Conservation (phyloP, 2,329 filamentous ascomycete species). For the Mycogone perniciosa region DNA sequence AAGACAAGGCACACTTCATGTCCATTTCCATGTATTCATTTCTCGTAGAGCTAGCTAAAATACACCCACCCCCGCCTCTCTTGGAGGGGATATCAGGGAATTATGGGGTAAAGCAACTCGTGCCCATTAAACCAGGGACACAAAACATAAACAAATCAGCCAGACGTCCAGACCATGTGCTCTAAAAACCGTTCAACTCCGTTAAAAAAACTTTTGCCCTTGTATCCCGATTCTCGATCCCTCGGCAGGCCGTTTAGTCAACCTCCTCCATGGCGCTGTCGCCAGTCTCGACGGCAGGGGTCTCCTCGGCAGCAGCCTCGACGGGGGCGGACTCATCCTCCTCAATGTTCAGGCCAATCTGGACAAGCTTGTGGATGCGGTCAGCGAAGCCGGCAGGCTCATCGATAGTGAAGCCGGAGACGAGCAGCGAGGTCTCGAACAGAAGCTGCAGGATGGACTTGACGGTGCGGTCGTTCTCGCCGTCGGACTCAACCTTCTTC, state of each 20-base stretch:
- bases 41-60: constrained; percentile 35
- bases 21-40: constrained; percentile 25
- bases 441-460: constrained; percentile 98
- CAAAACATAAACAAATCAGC: constrained; percentile 24
- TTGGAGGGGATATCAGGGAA: constrained; percentile 22
- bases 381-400: constrained; percentile 97
- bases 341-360: constrained; percentile 94
- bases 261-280: constrained; percentile 99
- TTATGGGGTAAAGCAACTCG: constrained; percentile 28
- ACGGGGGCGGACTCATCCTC: constrained; percentile 72
- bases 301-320: constrained; percentile 53
- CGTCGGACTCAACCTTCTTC: constrained; percentile 97
- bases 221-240: constrained; percentile 30
- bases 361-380: constrained; percentile 99
- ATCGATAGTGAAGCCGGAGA: constrained; percentile 99
- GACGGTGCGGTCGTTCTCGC: constrained; percentile 97
- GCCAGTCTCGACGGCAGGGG: constrained; percentile 53
- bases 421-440: constrained; percentile 96
- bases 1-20: neutral
- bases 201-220: constrained; percentile 34
- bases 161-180: constrained; percentile 28
- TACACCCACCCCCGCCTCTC: constrained; percentile 28
- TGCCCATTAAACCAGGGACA: constrained; percentile 20
- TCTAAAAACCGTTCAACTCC: constrained; percentile 36
- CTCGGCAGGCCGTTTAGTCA: constrained; percentile 58